Evolutionary conservation across 495 filamentous ascomycete species (phyloP).

Genomic region (Cryomyces minteri): DNA sequence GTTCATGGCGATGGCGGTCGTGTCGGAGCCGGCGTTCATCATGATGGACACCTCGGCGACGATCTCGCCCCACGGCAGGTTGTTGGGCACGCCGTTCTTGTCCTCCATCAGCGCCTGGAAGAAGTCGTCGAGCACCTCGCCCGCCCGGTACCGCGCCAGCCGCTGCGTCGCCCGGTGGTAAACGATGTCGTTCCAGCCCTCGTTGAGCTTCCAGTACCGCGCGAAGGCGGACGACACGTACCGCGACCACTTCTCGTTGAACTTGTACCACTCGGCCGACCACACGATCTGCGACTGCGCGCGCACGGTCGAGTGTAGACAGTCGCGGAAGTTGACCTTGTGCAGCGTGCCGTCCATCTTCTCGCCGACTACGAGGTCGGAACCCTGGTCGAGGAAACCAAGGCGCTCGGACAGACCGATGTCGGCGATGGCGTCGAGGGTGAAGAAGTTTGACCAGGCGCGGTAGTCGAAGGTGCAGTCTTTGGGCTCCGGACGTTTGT

Average conservation of each 20-base stretch:
- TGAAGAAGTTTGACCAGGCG: neutral
- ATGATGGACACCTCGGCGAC: conserved; percentile 11
- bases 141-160: conserved; percentile 24
- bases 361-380: conserved; percentile 24
- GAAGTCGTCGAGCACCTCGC: conserved; percentile 35
- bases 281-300: conserved; percentile 25
- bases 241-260: conserved; percentile 1
- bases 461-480: conserved; percentile 9
- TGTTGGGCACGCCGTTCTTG: conserved; percentile 22
- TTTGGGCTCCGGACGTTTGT: conserved; percentile 1
- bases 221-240: conserved; percentile 1
- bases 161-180: conserved; percentile 19
- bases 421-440: conserved; percentile 1
- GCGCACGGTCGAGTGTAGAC: conserved; percentile 28
- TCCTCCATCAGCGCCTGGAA: conserved; percentile 34
- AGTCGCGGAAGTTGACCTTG: conserved; percentile 22
- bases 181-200: conserved; percentile 22
- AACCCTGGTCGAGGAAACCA: conserved; percentile 28
- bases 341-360: conserved; percentile 23
- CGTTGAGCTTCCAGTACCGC: conserved; percentile 8
- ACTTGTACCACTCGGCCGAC: conserved; percentile 27
- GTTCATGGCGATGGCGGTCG: conserved; percentile 14
- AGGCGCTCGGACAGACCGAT: conserved; percentile 27
- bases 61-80: conserved; percentile 13
- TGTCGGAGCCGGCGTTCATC: conserved; percentile 14